Evolutionary conservation across 345 rosid species (phyloP), one percentile per base, ranked within the genome.

Genomic region (Firmiana major): DNA sequence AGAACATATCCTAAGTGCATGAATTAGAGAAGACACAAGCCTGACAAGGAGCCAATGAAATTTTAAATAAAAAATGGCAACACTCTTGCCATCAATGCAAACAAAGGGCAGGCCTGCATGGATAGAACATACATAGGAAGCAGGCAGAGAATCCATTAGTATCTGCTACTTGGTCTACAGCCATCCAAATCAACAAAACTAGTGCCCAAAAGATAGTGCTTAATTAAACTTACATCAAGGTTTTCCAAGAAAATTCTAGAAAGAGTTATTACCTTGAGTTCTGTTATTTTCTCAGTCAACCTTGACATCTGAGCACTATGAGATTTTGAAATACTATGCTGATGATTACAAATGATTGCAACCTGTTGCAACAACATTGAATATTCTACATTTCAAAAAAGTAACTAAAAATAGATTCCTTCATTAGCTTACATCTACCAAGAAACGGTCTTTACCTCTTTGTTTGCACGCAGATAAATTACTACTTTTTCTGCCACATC

Each of bases 331-430:
- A 97, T 84, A 78, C 88, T 88, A 53, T 98, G 95, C 63, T 97
- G 99, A 85, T 97, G 99, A 80, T 97, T 97, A 88, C 99, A 97
- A 73, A 97, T 97, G 79, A 97, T 91, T 51, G 99, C 99, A 77
- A 97, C 99, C 99, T 97, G 88, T 69, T 78, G 72, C 62, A 70
- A 80, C 8, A 3, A 60, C 54, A 67, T 77, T 59, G 77, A 80
- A 67, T 53, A 36, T 72, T 22, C 53, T 69, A 74, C 24, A 79
- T 62, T 49, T 62, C 76, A 28, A 36, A 34, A 63, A 0, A 3
- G 40, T 54, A 17, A 59, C 15, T 28, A 51, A 38, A 46, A 64
- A 75, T 24, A 1, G 26, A 42, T 11, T 51, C 28, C 9, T 46
- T 28, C n/a, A 7, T 17, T 9, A 26, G 26, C 36, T 57, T 36